Evolutionary conservation across 2,329 filamentous ascomycete genomes (phyloP).

Genomic region (Exophiala lecanii-corni): DNA sequence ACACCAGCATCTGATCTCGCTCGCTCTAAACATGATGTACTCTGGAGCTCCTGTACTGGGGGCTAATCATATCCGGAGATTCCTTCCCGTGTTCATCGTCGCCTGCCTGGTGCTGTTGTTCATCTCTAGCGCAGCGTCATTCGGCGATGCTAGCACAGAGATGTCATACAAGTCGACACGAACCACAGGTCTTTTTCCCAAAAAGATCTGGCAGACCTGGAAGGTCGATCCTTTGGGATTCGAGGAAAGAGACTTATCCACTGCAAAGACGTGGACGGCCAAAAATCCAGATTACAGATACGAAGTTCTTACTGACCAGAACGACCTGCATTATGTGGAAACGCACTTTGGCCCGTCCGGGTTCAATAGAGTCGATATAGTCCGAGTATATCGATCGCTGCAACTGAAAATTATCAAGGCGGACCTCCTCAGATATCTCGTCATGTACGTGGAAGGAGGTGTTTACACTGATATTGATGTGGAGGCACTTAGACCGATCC

Average conservation of each 20-base stretch:
- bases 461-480: constrained; percentile 59
- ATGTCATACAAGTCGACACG: constrained; percentile 12
- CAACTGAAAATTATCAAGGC: constrained; percentile 63
- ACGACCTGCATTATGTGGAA: constrained; percentile 64
- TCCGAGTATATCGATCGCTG: constrained; percentile 56
- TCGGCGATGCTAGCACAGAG: constrained; percentile 28
- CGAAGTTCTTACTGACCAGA: constrained; percentile 65
- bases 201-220: constrained; percentile 75
- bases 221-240: constrained; percentile 65
- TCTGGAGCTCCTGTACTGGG: neutral
- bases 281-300: constrained; percentile 65
- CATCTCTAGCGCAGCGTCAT: constrained; percentile 42
- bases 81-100: constrained; percentile 44
- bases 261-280: constrained; percentile 59
- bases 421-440: constrained; percentile 61
- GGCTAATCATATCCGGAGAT: constrained; percentile 41
- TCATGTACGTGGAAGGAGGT: constrained; percentile 65
- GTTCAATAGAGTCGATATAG: constrained; percentile 62
- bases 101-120: constrained; percentile 45
- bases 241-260: constrained; percentile 57
- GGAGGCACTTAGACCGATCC: constrained; percentile 49
- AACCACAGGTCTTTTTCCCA: constrained; percentile 46
- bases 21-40: neutral
- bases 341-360: constrained; percentile 61
- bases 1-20: too few relatives aligned